Evolutionary conservation across 1,139 yeast species (phyloP), one percentile per base, ranked within the genome.

Genomic region (Wickerhamiella infanticola): DNA sequence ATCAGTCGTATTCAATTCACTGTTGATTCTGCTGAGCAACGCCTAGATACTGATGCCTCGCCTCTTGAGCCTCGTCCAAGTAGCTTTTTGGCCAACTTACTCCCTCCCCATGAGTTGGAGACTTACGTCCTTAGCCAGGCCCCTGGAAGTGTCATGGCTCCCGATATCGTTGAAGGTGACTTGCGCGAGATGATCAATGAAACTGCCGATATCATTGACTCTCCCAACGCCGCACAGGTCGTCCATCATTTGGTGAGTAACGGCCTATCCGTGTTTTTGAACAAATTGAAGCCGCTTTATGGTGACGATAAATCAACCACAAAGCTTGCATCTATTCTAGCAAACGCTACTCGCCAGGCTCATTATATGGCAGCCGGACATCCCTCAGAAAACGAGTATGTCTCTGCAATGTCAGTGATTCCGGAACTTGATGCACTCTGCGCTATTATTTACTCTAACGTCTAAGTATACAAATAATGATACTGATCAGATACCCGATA

Each of bases 381-480:
- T 5, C 70, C 72, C 27, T 67, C 71, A 47, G 73, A 70, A 36
- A 73, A 73, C 52, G 74, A 70, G 46, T 73, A 73, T 45, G 61
- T 72, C 13, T 62, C 62, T 11, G 66, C 64, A 7, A 68, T 72
- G 67, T 67, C 67, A 46, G 62, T 62, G 46, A 67, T 76, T 35
- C 78, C 76, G 26, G 86, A 78, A 51, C 71, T 88, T 51, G 94
- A 84, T 54, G 95, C 86, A 50, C 74, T 88, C 56, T 79, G 94
- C 63, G 96, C 96, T 4, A 74, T 86, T 55, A 90, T 88, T 7
- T 88, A 88, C 62, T 81, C 95, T 35, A 85, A 85, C 59, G 84
- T 82, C 62, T 51, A 45, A 42, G 5, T 35, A 3, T 5, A 18
- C 18, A 18, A 18, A 18, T 18, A 18, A 18, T 18, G 18, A 18